Evolutionary conservation across 768 basidiomycete genomes (phyloP).

Genomic region (Gloeophyllum trabeum): DNA sequence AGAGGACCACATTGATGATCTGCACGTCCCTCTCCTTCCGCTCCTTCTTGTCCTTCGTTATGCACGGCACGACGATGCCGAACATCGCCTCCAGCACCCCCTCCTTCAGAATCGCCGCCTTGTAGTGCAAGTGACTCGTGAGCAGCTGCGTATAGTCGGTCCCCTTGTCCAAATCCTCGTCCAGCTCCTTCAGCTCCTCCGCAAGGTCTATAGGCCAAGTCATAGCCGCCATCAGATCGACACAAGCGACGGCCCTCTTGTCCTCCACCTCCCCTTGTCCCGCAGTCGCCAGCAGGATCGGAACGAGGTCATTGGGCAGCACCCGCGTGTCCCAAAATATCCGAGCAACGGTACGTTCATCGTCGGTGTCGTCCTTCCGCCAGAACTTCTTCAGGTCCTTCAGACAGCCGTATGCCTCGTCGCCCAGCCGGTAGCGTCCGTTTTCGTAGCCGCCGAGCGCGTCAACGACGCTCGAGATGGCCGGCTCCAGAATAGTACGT

Average conservation of each 20-base stretch:
- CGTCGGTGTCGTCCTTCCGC: conserved; percentile 94
- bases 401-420: conserved; percentile 74
- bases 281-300: conserved; percentile 74
- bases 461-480: conserved; percentile 65
- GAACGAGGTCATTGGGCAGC: conserved; percentile 77
- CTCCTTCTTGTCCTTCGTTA: conserved; percentile 60
- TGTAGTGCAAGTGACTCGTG: conserved; percentile 80
- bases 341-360: conserved; percentile 90
- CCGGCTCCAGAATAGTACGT: conserved; percentile 49
- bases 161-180: conserved; percentile 67
- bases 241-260: conserved; percentile 71
- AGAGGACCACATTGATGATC: conserved; percentile 78
- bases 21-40: conserved; percentile 74
- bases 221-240: conserved; percentile 91
- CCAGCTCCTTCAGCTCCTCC: conserved; percentile 87
- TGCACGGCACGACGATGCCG: conserved; percentile 63
- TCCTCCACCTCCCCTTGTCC: conserved; percentile 72
- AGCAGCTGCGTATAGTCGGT: conserved; percentile 85
- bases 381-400: conserved; percentile 93
- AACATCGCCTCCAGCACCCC: conserved; percentile 65
- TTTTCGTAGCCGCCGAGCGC: conserved; percentile 71
- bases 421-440: conserved; percentile 62
- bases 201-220: conserved; percentile 98
- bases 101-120: conserved; percentile 61
- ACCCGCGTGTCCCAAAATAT: conserved; percentile 87